phyloP scores from a whole-genome alignment of 208 protist species.

The Wallacemonas sp. region DNA sequence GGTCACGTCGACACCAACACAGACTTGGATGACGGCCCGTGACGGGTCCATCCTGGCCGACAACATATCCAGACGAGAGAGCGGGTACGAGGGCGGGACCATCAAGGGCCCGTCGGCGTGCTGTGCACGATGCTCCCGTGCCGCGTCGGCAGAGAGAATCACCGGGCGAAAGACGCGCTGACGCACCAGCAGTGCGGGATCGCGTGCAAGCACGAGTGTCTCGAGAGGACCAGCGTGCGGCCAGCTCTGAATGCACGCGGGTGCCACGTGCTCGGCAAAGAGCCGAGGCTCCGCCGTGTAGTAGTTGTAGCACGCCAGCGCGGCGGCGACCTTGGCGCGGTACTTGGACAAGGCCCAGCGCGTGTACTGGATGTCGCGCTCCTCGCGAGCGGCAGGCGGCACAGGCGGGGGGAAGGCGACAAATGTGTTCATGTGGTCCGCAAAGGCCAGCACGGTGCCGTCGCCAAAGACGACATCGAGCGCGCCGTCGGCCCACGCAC shows the following conservation, averaged over 20 bases:
- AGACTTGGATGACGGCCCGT: slow-evolving; percentile 3
- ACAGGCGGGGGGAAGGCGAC: slow-evolving; percentile 44
- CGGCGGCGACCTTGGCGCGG: slow-evolving; percentile 61
- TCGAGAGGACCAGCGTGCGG: background rate
- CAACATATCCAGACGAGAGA: background rate
- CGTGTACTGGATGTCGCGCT: slow-evolving; percentile 72
- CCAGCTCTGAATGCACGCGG: background rate
- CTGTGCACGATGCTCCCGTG: background rate
- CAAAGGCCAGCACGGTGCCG: slow-evolving; percentile 79
- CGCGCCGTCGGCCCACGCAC: slow-evolving; percentile 65
- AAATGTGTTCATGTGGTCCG: slow-evolving; percentile 85
- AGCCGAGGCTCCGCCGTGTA: slow-evolving; percentile 59
- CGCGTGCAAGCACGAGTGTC: slow-evolving; percentile 14
- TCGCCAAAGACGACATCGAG: slow-evolving; percentile 86
- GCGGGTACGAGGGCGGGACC: background rate
- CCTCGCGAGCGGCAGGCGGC: slow-evolving; percentile 7
- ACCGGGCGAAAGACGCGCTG: background rate
- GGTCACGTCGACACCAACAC: slow-evolving; percentile 36
- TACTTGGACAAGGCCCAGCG: slow-evolving; percentile 67
- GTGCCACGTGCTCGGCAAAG: slow-evolving; percentile 36
- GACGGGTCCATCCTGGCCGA: background rate
- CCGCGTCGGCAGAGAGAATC: background rate
- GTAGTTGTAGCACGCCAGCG: slow-evolving; percentile 77
- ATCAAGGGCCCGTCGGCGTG: background rate
- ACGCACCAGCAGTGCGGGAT: slow-evolving; percentile 6